Conservation (phyloP, 306 rosid genomes). For the Castanea sativa region DNA sequence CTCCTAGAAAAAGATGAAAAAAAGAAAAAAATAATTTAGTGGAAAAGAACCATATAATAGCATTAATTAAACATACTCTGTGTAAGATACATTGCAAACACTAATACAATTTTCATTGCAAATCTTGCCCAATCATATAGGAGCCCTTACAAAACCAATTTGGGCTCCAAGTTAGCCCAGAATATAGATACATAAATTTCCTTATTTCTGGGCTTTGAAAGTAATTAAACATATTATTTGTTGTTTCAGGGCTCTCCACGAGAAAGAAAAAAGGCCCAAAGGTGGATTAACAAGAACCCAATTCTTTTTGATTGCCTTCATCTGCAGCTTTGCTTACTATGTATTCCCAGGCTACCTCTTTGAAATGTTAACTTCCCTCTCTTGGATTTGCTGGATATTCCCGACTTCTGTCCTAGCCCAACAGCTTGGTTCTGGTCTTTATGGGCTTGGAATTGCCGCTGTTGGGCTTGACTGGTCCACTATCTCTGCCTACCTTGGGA, state of each 20-base stretch:
- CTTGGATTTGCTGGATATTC: slow-evolving; percentile 90
- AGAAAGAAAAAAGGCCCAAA: slow-evolving; percentile 58
- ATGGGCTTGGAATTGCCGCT: slow-evolving; percentile 68
- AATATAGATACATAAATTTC: too few species aligned
- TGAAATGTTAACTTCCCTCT: slow-evolving; percentile 73
- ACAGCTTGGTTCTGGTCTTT: slow-evolving; percentile 80
- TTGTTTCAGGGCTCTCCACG: slow-evolving; percentile 69
- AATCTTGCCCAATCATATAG: too few species aligned
- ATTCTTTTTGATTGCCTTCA: slow-evolving; percentile 74
- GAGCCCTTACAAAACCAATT: too few species aligned
- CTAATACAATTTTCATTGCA: too few species aligned
- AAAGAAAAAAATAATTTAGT: too few species aligned
- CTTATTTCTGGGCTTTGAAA: not conserved
- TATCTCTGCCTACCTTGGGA: slow-evolving; percentile 79
- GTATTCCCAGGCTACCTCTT: slow-evolving; percentile 80
- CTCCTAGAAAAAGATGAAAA: too few species aligned
- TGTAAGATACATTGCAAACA: too few species aligned
- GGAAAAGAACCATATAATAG: too few species aligned
- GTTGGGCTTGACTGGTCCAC: slow-evolving; percentile 90
- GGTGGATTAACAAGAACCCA: slow-evolving; percentile 70
- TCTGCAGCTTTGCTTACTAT: slow-evolving; percentile 86
- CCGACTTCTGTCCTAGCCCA: slow-evolving; percentile 67
- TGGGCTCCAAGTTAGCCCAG: too few species aligned
- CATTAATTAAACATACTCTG: too few species aligned
- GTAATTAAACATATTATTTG: not conserved